phyloP scores from a whole-genome alignment of 345 rosid species.

The Draba incana region DNA sequence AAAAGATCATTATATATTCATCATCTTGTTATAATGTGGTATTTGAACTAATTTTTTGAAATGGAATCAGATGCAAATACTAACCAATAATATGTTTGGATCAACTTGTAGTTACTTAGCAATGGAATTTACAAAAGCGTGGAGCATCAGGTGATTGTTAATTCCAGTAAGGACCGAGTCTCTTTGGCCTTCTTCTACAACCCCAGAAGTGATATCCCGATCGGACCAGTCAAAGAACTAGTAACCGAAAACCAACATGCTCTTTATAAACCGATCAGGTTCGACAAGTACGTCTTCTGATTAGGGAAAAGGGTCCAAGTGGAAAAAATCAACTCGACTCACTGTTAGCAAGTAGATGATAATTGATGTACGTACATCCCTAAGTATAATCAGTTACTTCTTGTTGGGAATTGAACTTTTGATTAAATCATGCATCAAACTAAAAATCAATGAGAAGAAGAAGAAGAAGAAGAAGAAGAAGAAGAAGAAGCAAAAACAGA shows the following conservation, averaged over 20 bases:
- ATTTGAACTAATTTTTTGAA: conserved; percentile 1
- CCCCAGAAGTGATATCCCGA: conserved; percentile 64
- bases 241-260: conserved; percentile 56
- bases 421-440: too few species aligned
- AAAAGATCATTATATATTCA: too few species aligned
- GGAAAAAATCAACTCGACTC: conserved; percentile 76
- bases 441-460: too few species aligned
- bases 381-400: not conserved
- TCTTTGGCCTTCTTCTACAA: conserved; percentile 79
- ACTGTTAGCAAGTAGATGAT: conserved; percentile 34
- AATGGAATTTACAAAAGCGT: conserved; percentile 77
- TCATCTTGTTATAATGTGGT: not conserved
- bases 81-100: conserved; percentile 14
- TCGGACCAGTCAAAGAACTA: conserved; percentile 62
- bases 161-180: conserved; percentile 56
- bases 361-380: conserved; percentile 4
- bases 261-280: conserved; percentile 65
- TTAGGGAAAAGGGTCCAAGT: conserved; percentile 59
- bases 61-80: conserved; percentile 16
- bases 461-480: too few species aligned
- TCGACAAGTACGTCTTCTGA: conserved; percentile 64
- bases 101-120: conserved; percentile 59
- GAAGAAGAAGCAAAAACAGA: too few species aligned
- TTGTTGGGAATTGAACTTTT: too few species aligned
- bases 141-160: conserved; percentile 77